These are phyloP conservation scores for Syzygium grande DNA, from an alignment of 345 rosid genomes.

Conservation along the genomic window DNA sequence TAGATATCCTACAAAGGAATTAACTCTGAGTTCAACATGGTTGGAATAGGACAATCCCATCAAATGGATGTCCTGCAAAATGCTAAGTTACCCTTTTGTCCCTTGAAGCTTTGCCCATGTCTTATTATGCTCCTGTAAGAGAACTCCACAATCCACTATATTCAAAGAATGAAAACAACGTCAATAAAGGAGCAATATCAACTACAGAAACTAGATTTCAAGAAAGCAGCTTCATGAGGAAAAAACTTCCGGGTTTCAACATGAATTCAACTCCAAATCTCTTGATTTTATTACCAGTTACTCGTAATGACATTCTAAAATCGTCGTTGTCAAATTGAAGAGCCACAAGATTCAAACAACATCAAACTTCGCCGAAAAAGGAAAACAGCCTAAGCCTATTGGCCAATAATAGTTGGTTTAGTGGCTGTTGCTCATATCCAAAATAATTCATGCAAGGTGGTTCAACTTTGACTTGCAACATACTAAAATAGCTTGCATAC, in stretches of 20 bases:
- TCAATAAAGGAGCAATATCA: not conserved
- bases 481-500: not conserved
- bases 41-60: not conserved
- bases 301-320: not conserved
- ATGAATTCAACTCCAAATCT: not conserved
- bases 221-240: not conserved
- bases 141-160: not conserved
- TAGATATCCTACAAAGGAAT: conserved; percentile 62
- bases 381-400: not conserved
- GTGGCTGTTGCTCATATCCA: not conserved
- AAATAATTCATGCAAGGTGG: not conserved
- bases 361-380: not conserved
- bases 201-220: not conserved
- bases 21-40: not conserved
- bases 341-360: not conserved
- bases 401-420: not conserved
- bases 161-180: not conserved
- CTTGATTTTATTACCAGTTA: not conserved
- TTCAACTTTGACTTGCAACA: not conserved
- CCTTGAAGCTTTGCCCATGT: conserved; percentile 91
- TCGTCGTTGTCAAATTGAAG: not conserved
- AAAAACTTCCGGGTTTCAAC: not conserved
- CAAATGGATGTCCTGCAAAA: not conserved
- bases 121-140: not conserved
- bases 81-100: conserved; percentile 60